Percentiles rank a stretch among this genome's conserved stretches.
Conservation (phyloP, 805 yeast genomes). For the Sugiyamaella boreocaroliniensis region DNA sequence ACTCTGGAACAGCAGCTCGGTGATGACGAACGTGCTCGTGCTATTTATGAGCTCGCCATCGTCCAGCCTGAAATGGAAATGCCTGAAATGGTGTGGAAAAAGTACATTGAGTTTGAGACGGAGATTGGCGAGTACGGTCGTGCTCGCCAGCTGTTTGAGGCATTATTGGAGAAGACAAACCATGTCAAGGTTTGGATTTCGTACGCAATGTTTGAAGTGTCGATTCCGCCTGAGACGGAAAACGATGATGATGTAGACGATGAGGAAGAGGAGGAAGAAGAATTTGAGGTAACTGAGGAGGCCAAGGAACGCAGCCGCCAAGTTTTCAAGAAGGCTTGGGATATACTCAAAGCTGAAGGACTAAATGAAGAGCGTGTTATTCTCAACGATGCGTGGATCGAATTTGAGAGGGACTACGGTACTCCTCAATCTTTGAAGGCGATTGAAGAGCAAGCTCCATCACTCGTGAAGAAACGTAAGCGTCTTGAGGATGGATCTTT, state of each 20-base stretch:
- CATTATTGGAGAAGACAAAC: slow-evolving; percentile 31
- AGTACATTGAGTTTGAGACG: slow-evolving; percentile 51
- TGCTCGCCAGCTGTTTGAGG: slow-evolving; percentile 48
- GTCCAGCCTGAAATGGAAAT: slow-evolving; percentile 25
- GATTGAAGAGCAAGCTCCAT: slow-evolving; percentile 48
- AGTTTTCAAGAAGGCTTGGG: slow-evolving; percentile 51
- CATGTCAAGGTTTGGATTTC: slow-evolving; percentile 50
- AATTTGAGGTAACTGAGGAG: slow-evolving; percentile 43
- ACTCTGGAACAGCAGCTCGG: slow-evolving; percentile 60
- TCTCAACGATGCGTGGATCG: slow-evolving; percentile 53
- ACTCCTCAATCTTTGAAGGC: slow-evolving; percentile 30
- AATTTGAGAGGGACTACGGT: slow-evolving; percentile 65
- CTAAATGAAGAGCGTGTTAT: slow-evolving; percentile 42
- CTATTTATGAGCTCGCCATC: slow-evolving; percentile 51
- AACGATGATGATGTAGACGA: slow-evolving; percentile 31
- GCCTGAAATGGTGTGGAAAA: slow-evolving; percentile 31
- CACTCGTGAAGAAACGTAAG: slow-evolving; percentile 41
- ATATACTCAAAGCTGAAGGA: slow-evolving; percentile 34
- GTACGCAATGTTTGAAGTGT: slow-evolving; percentile 63
- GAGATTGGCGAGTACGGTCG: slow-evolving; percentile 51
- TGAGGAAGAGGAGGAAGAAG: slow-evolving; percentile 42
- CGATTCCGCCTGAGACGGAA: slow-evolving; percentile 45
- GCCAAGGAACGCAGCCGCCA: slow-evolving; percentile 47
- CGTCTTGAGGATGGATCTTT: slow-evolving; percentile 40
- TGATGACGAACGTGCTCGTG: slow-evolving; percentile 63